phyloP scores from a whole-genome alignment of 2,329 filamentous ascomycete genomes.

The Coniochaeta sp. region DNA sequence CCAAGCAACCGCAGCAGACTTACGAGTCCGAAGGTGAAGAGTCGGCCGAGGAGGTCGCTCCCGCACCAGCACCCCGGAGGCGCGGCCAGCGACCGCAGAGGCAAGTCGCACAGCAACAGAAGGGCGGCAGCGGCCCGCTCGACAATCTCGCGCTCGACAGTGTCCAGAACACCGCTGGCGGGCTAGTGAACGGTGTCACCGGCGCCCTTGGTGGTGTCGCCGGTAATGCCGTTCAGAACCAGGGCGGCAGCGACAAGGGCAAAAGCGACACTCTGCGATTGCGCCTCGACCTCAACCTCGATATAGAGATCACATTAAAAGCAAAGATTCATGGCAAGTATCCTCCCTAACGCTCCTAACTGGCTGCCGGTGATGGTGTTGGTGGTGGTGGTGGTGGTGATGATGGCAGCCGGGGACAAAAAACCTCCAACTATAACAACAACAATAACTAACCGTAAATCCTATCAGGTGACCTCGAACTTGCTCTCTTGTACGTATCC shows the following conservation, averaged over 20 bases:
- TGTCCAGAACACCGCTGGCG: slow-evolving; percentile 27
- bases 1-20: slow-evolving; percentile 15
- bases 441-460: no score
- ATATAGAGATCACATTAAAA: slow-evolving; percentile 80
- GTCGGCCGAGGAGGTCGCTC: slow-evolving; percentile 19
- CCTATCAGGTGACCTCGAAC: slow-evolving; percentile 74
- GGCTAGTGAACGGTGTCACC: slow-evolving; percentile 30
- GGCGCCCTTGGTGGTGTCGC: slow-evolving; percentile 34
- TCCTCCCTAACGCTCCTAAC: no score
- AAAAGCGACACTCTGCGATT: slow-evolving; percentile 64
- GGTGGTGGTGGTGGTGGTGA: no score
- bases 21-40: slow-evolving; percentile 30
- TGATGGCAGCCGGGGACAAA: no score
- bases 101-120: slow-evolving; percentile 15
- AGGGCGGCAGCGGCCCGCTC: slow-evolving; percentile 22
- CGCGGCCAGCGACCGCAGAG: slow-evolving; percentile 18
- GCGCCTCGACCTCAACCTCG: slow-evolving; percentile 71
- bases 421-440: no score
- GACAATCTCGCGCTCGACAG: slow-evolving; percentile 29
- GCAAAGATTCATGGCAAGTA: slow-evolving; percentile 78
- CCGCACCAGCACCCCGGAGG: slow-evolving; percentile 15
- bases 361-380: no score
- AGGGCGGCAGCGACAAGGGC: slow-evolving; percentile 29
- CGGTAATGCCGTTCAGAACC: slow-evolving; percentile 27
- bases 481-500: slow-evolving; percentile 55